Conservation (phyloP, 2,329 filamentous ascomycete genomes). For the Alternaria sp. region DNA sequence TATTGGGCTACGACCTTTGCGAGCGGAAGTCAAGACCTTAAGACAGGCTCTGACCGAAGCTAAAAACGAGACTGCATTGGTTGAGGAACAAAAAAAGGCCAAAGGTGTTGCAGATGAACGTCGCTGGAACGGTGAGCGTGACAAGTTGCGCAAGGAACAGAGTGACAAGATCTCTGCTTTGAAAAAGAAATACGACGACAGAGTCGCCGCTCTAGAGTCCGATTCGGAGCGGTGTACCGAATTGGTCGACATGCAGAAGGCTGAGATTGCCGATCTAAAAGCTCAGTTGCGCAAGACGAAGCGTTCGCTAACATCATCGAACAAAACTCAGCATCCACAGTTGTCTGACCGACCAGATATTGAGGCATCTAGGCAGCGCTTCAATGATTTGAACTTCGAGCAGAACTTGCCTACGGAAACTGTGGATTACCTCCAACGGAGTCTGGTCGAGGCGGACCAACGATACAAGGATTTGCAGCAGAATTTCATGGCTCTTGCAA, state of each 20-base stretch:
- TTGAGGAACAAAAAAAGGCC: conserved; percentile 6
- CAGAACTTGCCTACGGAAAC: neutral
- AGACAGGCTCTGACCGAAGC: neutral
- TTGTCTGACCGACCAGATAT: neutral
- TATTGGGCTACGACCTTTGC: neutral
- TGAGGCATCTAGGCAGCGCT: neutral
- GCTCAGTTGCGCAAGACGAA: neutral
- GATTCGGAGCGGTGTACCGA: neutral
- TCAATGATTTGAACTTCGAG: neutral
- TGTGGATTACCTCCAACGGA: neutral
- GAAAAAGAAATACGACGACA: neutral
- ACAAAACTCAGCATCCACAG: neutral
- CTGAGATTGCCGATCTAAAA: neutral
- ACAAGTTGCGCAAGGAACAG: neutral
- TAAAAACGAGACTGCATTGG: neutral
- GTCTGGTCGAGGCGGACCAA: neutral
- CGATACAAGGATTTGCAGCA: neutral
- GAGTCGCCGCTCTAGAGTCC: neutral
- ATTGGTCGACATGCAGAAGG: neutral
- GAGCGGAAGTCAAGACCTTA: neutral
- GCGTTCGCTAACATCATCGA: neutral
- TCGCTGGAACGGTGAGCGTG: neutral
- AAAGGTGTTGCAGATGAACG: conserved; percentile 8
- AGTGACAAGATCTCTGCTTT: neutral
- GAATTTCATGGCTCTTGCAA: neutral